Evolutionary conservation across 1,284 basidiomycete species (phyloP).

Genomic region (Hortiboletus rubellus): DNA sequence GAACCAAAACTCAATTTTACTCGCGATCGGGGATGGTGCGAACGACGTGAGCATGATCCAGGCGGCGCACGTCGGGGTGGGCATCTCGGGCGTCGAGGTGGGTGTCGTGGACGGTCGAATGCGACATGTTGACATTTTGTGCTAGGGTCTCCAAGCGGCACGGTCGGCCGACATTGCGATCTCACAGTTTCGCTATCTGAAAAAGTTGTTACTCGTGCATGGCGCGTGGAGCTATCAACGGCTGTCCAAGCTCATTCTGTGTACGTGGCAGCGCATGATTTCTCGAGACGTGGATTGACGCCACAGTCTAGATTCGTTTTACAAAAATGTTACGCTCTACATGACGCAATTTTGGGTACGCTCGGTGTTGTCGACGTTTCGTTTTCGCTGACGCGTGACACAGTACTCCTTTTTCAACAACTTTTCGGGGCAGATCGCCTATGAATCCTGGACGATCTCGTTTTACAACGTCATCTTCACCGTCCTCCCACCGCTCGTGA

Average conservation of each 20-base stretch:
- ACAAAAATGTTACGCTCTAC: conserved; percentile 97
- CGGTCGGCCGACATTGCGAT: conserved; percentile 97
- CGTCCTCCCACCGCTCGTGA: no score
- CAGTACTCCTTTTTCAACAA: conserved; percentile 98
- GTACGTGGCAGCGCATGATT: conserved; percentile 47
- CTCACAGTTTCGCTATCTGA: conserved; percentile 96
- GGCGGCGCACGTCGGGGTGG: conserved; percentile 96
- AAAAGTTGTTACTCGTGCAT: conserved; percentile 95
- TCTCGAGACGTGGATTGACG: neutral
- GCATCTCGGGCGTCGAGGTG: conserved; percentile 97
- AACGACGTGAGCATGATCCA: conserved; percentile 98
- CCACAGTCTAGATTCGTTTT: conserved; percentile 73
- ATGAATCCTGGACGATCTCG: no score
- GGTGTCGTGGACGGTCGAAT: conserved; percentile 17
- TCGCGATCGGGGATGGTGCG: conserved; percentile 97
- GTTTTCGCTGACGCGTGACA: neutral
- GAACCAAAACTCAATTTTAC: conserved; percentile 86
- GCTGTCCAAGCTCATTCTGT: conserved; percentile 92
- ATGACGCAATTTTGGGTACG: conserved; percentile 96
- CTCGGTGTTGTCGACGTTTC: neutral
- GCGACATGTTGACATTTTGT: neutral
- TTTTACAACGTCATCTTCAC: no score
- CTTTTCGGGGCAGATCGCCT: conserved; percentile 95
- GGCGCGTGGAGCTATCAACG: conserved; percentile 98
- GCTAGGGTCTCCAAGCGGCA: conserved; percentile 92